Base-by-base conservation (phyloP, 176 grass and related monocot species). In the Metroxylon sagu region DNA sequence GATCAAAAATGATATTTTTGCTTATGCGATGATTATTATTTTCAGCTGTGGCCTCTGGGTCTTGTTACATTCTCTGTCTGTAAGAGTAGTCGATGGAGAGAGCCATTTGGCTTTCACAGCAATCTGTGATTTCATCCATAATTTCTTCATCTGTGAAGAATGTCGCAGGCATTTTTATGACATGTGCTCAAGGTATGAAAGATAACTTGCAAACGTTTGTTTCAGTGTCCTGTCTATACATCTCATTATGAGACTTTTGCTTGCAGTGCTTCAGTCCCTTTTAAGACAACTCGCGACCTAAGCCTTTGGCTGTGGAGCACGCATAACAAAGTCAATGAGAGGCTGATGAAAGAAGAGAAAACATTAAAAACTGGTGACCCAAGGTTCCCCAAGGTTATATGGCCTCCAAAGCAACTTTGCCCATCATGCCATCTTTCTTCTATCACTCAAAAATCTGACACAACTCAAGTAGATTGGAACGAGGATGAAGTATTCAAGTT, bases 321-420 rank as follows among this genome's bases (percentile, higher is more conserved):
- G 49, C 93, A 97, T 80, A 97, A 97, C 70, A 88, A 91, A 85
- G 93, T 97, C 35, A 92, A 97, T 21, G 73, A 91, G 72, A 90
- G 93, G 57, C 67, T 97, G 73, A 88, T 80, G 81, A 90, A 91
- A 88, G 80, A 88, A 73, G 93, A 97, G 68, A 83, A 88, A 31
- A 54, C 62, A 25, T 62, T 88, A 59, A 63, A 52, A 48, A 97
- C 79, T 30, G 84, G 65, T 67, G 93, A 97, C 63, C 79, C 93
- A 31, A 82, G 62, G 61, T 97, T 97, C 62, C 93, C 87, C 25
- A 97, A 97, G 70, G 69, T 75, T 43, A 57, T 83, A 56, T 97
- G 93, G 93, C 93, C 93, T 65, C 72, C 82, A 57, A 81, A 66
- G 57, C 65, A 88, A 56, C 87, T 92, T 16, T 97, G 93, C 56